phyloP scores from a whole-genome alignment of 2,329 filamentous ascomycete species.

The Colletotrichum sublineola region DNA sequence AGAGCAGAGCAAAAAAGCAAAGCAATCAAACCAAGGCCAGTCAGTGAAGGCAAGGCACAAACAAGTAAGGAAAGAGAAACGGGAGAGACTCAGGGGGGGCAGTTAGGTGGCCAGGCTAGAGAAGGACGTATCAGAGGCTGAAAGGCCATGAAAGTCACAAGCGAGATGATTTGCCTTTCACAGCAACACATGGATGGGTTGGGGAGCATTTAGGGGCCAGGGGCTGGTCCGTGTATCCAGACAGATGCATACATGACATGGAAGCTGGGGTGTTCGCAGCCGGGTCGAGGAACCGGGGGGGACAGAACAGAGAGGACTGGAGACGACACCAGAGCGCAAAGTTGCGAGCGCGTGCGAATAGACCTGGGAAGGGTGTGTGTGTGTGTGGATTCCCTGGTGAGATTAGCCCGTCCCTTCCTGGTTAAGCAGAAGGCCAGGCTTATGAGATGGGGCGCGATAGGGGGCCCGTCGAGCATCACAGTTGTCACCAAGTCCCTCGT shows the following conservation, averaged over 20 bases:
- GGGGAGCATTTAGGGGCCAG: slow-evolving; percentile 43
- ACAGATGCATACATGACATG: slow-evolving; percentile 33
- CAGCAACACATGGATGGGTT: slow-evolving; percentile 55
- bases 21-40: slow-evolving; percentile 22
- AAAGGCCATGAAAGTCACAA: slow-evolving; percentile 61
- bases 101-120: slow-evolving; percentile 45
- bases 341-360: not conserved
- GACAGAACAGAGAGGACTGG: not conserved
- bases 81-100: slow-evolving; percentile 4
- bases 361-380: slow-evolving; percentile 52
- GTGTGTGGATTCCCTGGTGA: slow-evolving; percentile 56
- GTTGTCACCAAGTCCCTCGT: fast-evolving
- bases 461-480: slow-evolving; percentile 45
- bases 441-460: slow-evolving; percentile 49
- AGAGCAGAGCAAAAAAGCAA: slow-evolving; percentile 8
- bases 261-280: slow-evolving; percentile 30
- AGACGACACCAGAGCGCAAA: not conserved
- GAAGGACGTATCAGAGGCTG: slow-evolving; percentile 59
- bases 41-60: slow-evolving; percentile 21
- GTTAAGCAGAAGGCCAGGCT: slow-evolving; percentile 38
- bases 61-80: slow-evolving; percentile 4
- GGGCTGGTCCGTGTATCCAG: slow-evolving; percentile 45
- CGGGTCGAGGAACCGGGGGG: slow-evolving; percentile 4
- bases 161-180: slow-evolving; percentile 65
- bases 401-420: slow-evolving; percentile 55